These are phyloP conservation scores for Entrophospora sp. DNA, from an alignment of 192 early-diverging fungal species.

Conservation along the genomic window DNA sequence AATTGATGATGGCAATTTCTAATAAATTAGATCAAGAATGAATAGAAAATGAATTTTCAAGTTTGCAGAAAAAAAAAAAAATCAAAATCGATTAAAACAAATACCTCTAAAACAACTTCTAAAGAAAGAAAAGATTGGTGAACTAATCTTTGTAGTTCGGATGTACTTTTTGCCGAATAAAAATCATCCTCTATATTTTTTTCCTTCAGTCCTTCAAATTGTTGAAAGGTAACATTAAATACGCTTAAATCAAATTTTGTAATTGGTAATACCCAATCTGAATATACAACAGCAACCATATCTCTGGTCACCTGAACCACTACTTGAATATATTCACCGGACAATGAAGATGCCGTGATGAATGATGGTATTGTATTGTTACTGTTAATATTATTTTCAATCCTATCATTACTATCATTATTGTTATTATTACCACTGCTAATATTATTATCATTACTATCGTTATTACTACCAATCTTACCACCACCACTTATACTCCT, in stretches of 20 bases:
- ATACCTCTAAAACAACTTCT: slow-evolving; percentile 70
- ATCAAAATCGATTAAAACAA: neutral
- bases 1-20: slow-evolving; percentile 60
- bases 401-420: no score
- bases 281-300: slow-evolving; percentile 76
- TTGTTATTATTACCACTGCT: no score
- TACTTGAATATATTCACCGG: slow-evolving; percentile 83
- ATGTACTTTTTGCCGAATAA: slow-evolving; percentile 4
- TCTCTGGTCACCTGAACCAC: slow-evolving; percentile 88
- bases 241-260: slow-evolving; percentile 44
- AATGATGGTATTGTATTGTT: slow-evolving; percentile 60
- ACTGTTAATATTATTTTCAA: no score
- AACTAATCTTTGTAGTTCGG: slow-evolving; percentile 27
- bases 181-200: slow-evolving; percentile 22
- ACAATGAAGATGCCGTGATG: slow-evolving; percentile 81
- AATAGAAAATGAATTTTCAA: no score
- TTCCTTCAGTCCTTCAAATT: slow-evolving; percentile 42
- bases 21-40: neutral
- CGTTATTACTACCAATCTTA: no score
- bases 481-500: slow-evolving; percentile 6
- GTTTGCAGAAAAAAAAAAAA: neutral
- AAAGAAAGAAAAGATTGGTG: slow-evolving; percentile 45
- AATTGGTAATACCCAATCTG: slow-evolving; percentile 60
- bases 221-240: slow-evolving; percentile 42
- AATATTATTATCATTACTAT: no score